Evolutionary conservation across 2,329 filamentous ascomycete genomes (phyloP).

Genomic region (Penicillium psychrosexuale): DNA sequence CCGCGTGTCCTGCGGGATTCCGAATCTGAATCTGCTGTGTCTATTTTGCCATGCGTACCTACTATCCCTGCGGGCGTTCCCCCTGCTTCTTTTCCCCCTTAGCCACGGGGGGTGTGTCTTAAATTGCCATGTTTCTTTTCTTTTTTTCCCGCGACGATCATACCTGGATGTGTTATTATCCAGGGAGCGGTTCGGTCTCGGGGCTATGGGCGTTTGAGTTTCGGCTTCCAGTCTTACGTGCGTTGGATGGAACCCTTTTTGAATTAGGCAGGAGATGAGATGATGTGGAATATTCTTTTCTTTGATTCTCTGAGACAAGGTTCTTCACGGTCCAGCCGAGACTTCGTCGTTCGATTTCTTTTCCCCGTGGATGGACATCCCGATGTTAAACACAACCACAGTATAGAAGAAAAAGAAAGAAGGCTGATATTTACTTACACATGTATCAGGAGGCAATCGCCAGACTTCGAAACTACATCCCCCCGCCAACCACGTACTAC

Average conservation of each 20-base stretch:
- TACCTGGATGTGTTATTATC: neutral
- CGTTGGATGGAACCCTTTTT: neutral
- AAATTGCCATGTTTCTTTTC: neutral
- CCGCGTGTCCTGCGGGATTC: constrained; percentile 4
- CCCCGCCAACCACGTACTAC: constrained; percentile 58
- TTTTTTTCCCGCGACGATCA: neutral
- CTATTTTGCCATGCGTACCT: constrained; percentile 6
- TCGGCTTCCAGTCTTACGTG: constrained; percentile 1
- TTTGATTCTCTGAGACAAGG: neutral
- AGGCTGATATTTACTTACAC: neutral
- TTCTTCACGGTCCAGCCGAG: neutral
- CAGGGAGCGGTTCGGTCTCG: neutral
- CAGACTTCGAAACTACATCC: constrained; percentile 54
- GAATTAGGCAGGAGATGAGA: neutral
- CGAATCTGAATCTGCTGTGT: constrained; percentile 2
- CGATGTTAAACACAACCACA: constrained; percentile 15
- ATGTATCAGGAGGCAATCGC: constrained; percentile 49
- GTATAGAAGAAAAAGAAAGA: neutral
- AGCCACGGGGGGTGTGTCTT: neutral
- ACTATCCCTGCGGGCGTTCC: neutral
- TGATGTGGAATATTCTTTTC: constrained; percentile 4
- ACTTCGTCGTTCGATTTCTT: neutral
- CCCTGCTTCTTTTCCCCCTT: neutral
- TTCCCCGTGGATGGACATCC: constrained; percentile 23
- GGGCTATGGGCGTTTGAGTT: constrained; percentile 1